Percentiles rank a stretch among this genome's conserved stretches.
phyloP scores from a whole-genome alignment of 2,329 filamentous ascomycete species.

The Pezicula carpinea region DNA sequence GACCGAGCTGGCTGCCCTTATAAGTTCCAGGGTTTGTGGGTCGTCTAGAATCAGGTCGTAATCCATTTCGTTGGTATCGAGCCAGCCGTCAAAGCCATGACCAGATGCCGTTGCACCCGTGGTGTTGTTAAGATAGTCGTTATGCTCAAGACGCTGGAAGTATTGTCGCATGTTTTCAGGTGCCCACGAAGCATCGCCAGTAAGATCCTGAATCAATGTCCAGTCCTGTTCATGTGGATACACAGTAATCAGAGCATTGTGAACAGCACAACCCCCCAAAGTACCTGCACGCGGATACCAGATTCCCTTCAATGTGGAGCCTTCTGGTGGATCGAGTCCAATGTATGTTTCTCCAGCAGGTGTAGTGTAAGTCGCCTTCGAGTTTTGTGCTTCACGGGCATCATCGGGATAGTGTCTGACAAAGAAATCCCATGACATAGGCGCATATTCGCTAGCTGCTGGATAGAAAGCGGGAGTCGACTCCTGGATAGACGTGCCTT shows the following conservation, averaged over 20 bases:
- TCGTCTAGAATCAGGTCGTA: conserved; percentile 12
- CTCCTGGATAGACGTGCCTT: conserved; percentile 36
- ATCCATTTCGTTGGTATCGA: conserved; percentile 15
- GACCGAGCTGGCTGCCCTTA: conserved; percentile 11
- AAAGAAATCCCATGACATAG: conserved; percentile 45
- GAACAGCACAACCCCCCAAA: conserved; percentile 25
- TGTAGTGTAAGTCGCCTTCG: conserved; percentile 30
- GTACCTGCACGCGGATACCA: conserved; percentile 27
- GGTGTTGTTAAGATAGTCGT: conserved; percentile 8
- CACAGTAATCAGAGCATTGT: conserved; percentile 22
- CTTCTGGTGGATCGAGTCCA: conserved; percentile 21
- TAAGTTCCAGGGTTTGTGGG: conserved; percentile 9
- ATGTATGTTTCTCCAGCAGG: conserved; percentile 16
- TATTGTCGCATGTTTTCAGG: conserved; percentile 19
- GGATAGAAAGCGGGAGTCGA: conserved; percentile 45
- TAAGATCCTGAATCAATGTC: conserved; percentile 14
- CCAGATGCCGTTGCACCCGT: background rate
- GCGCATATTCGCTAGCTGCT: conserved; percentile 41
- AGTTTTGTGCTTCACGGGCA: conserved; percentile 9
- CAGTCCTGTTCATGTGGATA: conserved; percentile 19
- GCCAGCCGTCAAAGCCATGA: conserved; percentile 21
- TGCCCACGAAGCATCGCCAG: conserved; percentile 21
- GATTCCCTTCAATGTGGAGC: conserved; percentile 21
- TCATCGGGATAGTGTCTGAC: conserved; percentile 18
- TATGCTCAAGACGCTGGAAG: conserved; percentile 13